These are phyloP conservation scores for Leccinellum albellum DNA, from an alignment of 768 basidiomycete genomes.

Conservation along the genomic window DNA sequence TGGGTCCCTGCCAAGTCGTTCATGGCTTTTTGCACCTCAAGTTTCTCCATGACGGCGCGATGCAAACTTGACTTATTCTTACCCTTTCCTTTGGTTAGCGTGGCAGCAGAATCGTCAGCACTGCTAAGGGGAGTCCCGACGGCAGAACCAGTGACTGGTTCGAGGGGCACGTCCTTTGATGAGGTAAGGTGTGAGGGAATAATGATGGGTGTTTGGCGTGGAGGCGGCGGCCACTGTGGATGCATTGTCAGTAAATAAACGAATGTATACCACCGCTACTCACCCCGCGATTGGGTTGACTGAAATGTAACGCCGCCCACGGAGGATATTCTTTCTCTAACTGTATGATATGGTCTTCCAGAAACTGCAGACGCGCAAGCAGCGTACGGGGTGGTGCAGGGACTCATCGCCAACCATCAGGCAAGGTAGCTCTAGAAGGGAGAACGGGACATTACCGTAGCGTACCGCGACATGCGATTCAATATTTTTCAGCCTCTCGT, in stretches of 20 bases:
- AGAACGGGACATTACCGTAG: constrained; percentile 51
- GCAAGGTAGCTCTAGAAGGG: not conserved
- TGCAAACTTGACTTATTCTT: constrained; percentile 63
- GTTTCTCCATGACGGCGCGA: constrained; percentile 66
- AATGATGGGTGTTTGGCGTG: constrained; percentile 72
- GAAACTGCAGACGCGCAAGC: constrained; percentile 58
- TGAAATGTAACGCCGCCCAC: constrained; percentile 87
- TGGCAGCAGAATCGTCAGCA: constrained; percentile 9
- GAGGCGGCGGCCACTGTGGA: constrained; percentile 78
- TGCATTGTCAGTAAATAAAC: not conserved
- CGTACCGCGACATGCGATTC: constrained; percentile 71
- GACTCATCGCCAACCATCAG: constrained; percentile 40
- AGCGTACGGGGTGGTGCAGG: constrained; percentile 67
- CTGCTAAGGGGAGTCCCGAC: constrained; percentile 6
- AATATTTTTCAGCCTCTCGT: constrained; percentile 61
- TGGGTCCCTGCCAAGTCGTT: constrained; percentile 39
- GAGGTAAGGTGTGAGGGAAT: constrained; percentile 62
- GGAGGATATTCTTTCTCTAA: constrained; percentile 83
- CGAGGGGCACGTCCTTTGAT: constrained; percentile 23
- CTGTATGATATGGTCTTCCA: constrained; percentile 74
- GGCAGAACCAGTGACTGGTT: constrained; percentile 6
- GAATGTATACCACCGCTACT: constrained; percentile 26
- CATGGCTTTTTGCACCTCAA: constrained; percentile 73
- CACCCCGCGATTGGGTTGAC: constrained; percentile 78
- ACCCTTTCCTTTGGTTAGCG: constrained; percentile 27